A percentile compares a stretch with the other conserved stretches of the same genome.
phyloP scores from a whole-genome alignment of 2,329 filamentous ascomycete genomes.

The Hirsutella rhossiliensis region DNA sequence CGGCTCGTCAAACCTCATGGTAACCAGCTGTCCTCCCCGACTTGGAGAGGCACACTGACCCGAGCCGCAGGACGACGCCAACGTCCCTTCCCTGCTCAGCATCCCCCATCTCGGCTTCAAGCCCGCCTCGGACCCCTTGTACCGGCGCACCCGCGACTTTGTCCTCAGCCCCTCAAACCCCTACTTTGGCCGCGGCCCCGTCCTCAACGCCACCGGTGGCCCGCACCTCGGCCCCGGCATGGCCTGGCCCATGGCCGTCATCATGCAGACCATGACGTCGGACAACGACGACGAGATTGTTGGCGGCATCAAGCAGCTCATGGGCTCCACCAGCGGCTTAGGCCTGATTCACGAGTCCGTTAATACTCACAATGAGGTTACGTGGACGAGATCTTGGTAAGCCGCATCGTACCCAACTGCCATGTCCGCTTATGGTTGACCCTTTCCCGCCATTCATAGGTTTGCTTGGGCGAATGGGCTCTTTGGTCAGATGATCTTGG shows the following conservation, averaged over 20 bases:
- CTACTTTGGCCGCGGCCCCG: constrained; percentile 49
- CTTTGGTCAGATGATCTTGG: constrained; percentile 73
- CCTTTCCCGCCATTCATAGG: constrained; percentile 38
- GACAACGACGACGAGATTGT: constrained; percentile 65
- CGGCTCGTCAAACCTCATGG: constrained; percentile 47
- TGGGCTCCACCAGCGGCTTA: constrained; percentile 58
- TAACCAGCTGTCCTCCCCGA: constrained; percentile 1
- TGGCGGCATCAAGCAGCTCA: constrained; percentile 46
- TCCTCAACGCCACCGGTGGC: constrained; percentile 38
- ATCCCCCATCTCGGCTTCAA: constrained; percentile 47
- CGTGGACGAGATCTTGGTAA: constrained; percentile 25
- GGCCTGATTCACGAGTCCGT: constrained; percentile 65
- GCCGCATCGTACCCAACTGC: constrained; percentile 1
- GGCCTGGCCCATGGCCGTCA: constrained; percentile 80
- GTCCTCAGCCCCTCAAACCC: constrained; percentile 61
- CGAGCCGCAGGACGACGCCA: constrained; percentile 42
- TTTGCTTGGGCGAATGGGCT: constrained; percentile 84
- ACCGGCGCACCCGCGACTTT: constrained; percentile 67
- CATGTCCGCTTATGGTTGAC: neutral
- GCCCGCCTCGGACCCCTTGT: constrained; percentile 47
- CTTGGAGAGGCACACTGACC: neutral
- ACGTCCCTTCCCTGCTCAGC: constrained; percentile 49
- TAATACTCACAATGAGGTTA: constrained; percentile 17
- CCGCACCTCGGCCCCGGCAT: constrained; percentile 49
- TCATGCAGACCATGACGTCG: constrained; percentile 68